Evolutionary conservation across 1,284 basidiomycete species (phyloP), one percentile per base, ranked within the genome.

Genomic region (Moesziomyces antarcticus): DNA sequence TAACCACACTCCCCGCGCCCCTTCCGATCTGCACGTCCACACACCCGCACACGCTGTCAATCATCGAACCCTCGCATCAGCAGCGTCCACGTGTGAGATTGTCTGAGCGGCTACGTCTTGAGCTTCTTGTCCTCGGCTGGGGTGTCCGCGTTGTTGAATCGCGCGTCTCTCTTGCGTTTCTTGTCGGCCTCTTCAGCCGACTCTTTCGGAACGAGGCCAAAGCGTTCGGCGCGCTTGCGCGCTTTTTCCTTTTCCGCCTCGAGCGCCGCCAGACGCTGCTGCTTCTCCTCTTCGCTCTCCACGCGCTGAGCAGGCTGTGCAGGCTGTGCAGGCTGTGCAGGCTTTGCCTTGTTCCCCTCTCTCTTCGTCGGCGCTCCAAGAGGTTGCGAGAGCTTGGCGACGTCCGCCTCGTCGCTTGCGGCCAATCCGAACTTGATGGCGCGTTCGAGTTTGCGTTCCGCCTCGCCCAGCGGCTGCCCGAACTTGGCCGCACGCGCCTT

Each of bases 361-460:
- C 24, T 3, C 21, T 56, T 57, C 18, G 30, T 40, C 13, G 21
- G 20, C 37, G 20, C 22, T 41, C 64, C 58, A 8, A 77, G 57
- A 5, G 67, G 48, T 30, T 69, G 45, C 2, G 24, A 21, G 20
- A 68, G 63, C 49, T 67, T 69, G 22, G 65, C 59, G 24, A 72
- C 61, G 24, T 48, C 59, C 9, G 55, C 66, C 40, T 50, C 64
- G 3, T 73, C 73, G 7, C 42, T 27, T 2, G 57, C 37, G 21
- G 77, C 73, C n/a, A 82, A 41, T 3, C 81, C 81, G 52, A 82
- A 82, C 65, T 82, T 81, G 52, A 59, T 65, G 3, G 75, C 68
- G 13, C 81, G 64, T 56, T 78, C 69, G 4, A 83, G 61, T 55
- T 82, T 73, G 20, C 60, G 61, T 27, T 83, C 82, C 0, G 68